Conservation (phyloP, 768 basidiomycete species). For the Fomitopsis serialis region DNA sequence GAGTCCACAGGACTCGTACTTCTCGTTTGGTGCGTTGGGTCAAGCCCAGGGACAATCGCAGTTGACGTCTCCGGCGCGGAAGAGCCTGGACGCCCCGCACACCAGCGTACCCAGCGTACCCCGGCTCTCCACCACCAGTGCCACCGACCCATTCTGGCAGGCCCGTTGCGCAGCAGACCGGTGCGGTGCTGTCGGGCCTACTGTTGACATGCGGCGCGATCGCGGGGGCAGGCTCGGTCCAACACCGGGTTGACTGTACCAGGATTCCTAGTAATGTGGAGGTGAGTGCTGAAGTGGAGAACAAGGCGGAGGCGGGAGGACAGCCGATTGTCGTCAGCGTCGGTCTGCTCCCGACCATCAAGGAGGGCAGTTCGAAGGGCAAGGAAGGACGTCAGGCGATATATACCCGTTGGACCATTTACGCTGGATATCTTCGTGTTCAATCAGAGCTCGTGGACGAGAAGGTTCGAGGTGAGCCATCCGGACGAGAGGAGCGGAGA, state of each 20-base stretch:
- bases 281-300: slow-evolving; percentile 15
- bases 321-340: slow-evolving; percentile 71
- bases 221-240: slow-evolving; percentile 39
- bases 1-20: slow-evolving; percentile 16
- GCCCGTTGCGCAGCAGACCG: slow-evolving; percentile 49
- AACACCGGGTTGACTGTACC: slow-evolving; percentile 50
- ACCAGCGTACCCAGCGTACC: slow-evolving; percentile 53
- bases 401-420: slow-evolving; percentile 75
- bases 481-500: slow-evolving; percentile 45
- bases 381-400: slow-evolving; percentile 23
- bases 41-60: background rate
- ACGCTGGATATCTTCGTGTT: slow-evolving; percentile 85
- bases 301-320: slow-evolving; percentile 25
- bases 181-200: slow-evolving; percentile 45
- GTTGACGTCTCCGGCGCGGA: slow-evolving; percentile 12
- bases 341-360: slow-evolving; percentile 35
- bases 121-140: slow-evolving; percentile 51
- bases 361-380: slow-evolving; percentile 5
- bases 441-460: slow-evolving; percentile 71
- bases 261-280: slow-evolving; percentile 26
- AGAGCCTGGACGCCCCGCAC: slow-evolving; percentile 38
- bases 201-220: slow-evolving; percentile 65
- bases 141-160: slow-evolving; percentile 50
- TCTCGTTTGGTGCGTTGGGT: slow-evolving; percentile 22
- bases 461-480: slow-evolving; percentile 72